Evolutionary conservation across 208 protist genomes (phyloP), one percentile per base, ranked within the genome.

Genomic region (Trypanosomatidae sp.): DNA sequence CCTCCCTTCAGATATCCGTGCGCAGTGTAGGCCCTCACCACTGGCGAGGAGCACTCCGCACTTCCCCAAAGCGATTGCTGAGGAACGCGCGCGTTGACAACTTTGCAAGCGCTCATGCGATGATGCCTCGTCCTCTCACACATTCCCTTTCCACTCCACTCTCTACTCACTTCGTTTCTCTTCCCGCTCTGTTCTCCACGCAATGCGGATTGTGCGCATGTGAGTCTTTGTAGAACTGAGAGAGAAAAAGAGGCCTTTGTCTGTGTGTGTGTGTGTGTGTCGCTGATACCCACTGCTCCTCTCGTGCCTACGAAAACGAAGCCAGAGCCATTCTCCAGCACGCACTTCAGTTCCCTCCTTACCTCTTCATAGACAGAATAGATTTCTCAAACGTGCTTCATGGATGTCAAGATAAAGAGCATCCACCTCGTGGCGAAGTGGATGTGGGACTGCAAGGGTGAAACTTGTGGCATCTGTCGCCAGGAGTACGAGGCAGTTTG

Each of bases 401-500:
- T 97, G 93, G 86, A 94, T 17, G 81, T 97, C 8, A 87, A 87
- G 50, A 73, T 98, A n/a, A 93, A 89, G 25, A 82, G 84, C 15
- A 76, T 87, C 1, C 91, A 97, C 69, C 68, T 93, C 4, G 92
- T 98, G 2, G 94, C 88, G 25, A 87, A 86, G 47, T 98, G 94
- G 92, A 79, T 86, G 79, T 98, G 94, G 92, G 89, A 96, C 69
- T 87, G 82, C 73, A 82, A 89, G 19, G 90, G 88, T n/a, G 90
- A 96, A 62, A 91, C 87, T n/a, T 98, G 94, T 62, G 91, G 91
- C 43, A 97, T 98, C 55, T 98, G 94, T 66, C 78, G 89, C 0
- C 81, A 90, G 69, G 80, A 78, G 36, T 96, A 94, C 68, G 92
- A 98, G 67, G 85, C 89, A n/a, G 91, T 86, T 52, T 98, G 94